Percentiles rank a stretch among this genome's conserved stretches.
These are phyloP conservation scores for Pulveroboletus sp. DNA, from an alignment of 768 basidiomycete genomes.

Conservation along the genomic window DNA sequence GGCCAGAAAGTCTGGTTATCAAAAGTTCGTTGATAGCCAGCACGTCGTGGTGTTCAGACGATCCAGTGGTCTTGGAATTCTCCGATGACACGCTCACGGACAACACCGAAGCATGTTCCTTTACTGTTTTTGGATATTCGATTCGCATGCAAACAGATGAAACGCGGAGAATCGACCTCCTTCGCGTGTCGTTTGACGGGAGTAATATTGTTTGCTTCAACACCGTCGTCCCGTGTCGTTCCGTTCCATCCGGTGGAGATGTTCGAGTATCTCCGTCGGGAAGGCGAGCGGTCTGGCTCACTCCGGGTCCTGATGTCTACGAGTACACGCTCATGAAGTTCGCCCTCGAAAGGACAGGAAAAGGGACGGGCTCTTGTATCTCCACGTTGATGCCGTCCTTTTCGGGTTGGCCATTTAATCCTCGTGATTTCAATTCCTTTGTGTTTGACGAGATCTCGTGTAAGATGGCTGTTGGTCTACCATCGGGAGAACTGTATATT, in stretches of 20 bases:
- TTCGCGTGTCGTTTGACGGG: constrained; percentile 15
- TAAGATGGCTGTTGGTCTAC: constrained; percentile 47
- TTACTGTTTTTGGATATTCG: constrained; percentile 14
- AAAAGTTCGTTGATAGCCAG: constrained; percentile 7
- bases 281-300: constrained; percentile 20
- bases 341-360: constrained; percentile 28
- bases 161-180: constrained; percentile 1
- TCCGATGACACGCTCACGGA: constrained; percentile 12
- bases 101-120: constrained; percentile 5
- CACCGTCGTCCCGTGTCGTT: constrained; percentile 7
- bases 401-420: constrained; percentile 51
- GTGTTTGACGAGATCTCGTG: constrained; percentile 59
- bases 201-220: background rate
- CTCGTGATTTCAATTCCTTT: constrained; percentile 42
- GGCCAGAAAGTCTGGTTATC: constrained; percentile 13
- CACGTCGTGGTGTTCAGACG: constrained; percentile 14
- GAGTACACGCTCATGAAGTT: constrained; percentile 50
- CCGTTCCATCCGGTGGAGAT: constrained; percentile 10
- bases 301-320: constrained; percentile 23
- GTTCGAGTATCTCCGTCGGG: constrained; percentile 18
- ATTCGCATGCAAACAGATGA: background rate
- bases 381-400: constrained; percentile 43
- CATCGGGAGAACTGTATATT: constrained; percentile 53
- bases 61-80: constrained; percentile 5
- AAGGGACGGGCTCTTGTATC: constrained; percentile 3